Percentiles rank a stretch among this genome's conserved stretches.
These are phyloP conservation scores for Lablab purpureus DNA, from an alignment of 306 rosid genomes.

Conservation along the genomic window DNA sequence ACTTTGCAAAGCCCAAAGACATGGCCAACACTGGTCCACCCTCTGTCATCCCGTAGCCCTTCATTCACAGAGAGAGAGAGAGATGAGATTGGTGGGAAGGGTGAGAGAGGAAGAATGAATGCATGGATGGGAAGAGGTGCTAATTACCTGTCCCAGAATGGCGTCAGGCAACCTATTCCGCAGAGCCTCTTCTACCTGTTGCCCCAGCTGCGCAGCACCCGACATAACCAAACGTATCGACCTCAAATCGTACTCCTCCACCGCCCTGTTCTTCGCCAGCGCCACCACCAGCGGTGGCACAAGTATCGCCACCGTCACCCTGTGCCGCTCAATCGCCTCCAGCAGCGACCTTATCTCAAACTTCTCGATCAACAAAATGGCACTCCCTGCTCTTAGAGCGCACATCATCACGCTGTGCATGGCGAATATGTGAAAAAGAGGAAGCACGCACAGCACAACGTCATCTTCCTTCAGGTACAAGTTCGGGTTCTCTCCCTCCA, in stretches of 20 bases:
- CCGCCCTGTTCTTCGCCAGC: slow-evolving; percentile 64
- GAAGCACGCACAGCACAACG: slow-evolving; percentile 72
- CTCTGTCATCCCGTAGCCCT: slow-evolving; percentile 90
- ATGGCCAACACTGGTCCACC: slow-evolving; percentile 74
- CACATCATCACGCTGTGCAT: slow-evolving; percentile 62
- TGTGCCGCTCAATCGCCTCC: slow-evolving; percentile 51
- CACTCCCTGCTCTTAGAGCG: slow-evolving; percentile 61
- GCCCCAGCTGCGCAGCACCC: slow-evolving; percentile 79
- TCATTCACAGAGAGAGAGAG: too few relatives aligned
- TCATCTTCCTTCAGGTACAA: slow-evolving; percentile 57
- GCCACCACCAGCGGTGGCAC: slow-evolving; percentile 82
- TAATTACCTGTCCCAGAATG: slow-evolving; percentile 68
- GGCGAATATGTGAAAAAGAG: slow-evolving; percentile 70
- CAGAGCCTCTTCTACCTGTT: slow-evolving; percentile 70
- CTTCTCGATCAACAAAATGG: slow-evolving; percentile 60
- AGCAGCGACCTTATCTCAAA: slow-evolving; percentile 66
- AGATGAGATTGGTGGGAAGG: too few relatives aligned
- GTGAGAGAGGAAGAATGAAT: too few relatives aligned
- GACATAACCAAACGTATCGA: slow-evolving; percentile 65
- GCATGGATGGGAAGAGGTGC: neutral
- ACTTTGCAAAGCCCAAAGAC: slow-evolving; percentile 69
- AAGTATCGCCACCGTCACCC: slow-evolving; percentile 69
- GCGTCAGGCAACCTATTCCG: slow-evolving; percentile 65
- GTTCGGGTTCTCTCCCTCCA: slow-evolving; percentile 81
- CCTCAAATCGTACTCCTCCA: slow-evolving; percentile 64